Percentiles rank a stretch among this genome's conserved stretches.
Conservation (phyloP, 2,329 filamentous ascomycete genomes). For the Fusarium sp. region DNA sequence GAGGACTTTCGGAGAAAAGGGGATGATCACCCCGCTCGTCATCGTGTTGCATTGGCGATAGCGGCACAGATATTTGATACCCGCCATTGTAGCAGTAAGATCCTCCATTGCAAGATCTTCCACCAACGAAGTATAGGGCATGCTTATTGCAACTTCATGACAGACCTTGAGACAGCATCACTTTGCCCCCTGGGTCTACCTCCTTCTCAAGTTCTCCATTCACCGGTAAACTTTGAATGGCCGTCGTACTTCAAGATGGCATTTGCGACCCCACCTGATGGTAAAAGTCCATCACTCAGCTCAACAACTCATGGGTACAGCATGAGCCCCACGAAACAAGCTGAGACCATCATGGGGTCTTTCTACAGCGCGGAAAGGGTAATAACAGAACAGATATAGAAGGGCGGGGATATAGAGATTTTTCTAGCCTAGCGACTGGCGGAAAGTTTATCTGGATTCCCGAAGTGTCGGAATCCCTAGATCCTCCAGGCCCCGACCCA, state of each 20-base stretch:
- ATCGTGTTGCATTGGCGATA: neutral
- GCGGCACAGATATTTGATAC: neutral
- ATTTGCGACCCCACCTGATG: neutral
- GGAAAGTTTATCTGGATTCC: neutral
- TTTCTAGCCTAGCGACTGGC: neutral
- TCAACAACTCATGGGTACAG: neutral
- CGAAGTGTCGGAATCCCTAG: neutral
- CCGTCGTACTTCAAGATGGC: neutral
- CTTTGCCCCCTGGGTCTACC: neutral
- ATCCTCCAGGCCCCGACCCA: neutral
- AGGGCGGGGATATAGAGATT: neutral
- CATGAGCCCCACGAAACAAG: neutral
- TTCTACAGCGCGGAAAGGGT: neutral
- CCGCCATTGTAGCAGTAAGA: neutral
- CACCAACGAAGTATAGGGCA: neutral
- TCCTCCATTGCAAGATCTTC: neutral
- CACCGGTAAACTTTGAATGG: no score
- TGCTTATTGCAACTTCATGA: neutral
- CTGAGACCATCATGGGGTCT: neutral
- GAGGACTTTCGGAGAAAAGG: neutral
- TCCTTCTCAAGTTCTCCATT: neutral
- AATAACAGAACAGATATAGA: neutral
- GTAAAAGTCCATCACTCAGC: neutral
- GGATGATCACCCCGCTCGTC: neutral
- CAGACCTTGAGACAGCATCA: neutral